Conservation (phyloP, 768 basidiomycete genomes). For the Porphyrellus cyaneotinctus region DNA sequence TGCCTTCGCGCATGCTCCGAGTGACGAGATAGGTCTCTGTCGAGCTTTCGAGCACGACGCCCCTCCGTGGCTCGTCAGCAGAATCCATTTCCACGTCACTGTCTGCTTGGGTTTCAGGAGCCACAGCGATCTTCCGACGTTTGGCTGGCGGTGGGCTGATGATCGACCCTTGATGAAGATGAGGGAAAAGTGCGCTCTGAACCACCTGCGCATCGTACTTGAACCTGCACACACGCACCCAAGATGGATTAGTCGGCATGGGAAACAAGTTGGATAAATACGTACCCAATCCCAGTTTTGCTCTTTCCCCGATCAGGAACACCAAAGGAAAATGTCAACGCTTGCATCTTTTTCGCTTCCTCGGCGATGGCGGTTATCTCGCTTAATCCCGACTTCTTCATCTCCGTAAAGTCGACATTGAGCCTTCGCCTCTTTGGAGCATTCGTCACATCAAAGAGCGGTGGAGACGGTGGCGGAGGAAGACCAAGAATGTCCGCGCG, state of each 20-base stretch:
- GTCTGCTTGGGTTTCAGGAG: conserved; percentile 4
- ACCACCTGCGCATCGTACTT: conserved; percentile 49
- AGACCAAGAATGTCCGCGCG: conserved; percentile 43
- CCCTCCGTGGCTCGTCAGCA: conserved; percentile 7
- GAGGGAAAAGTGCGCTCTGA: conserved; percentile 43
- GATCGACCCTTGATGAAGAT: conserved; percentile 15
- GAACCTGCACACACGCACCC: conserved; percentile 34
- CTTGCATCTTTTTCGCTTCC: conserved; percentile 40
- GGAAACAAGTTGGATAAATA: background rate
- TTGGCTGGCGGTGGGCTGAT: conserved; percentile 19
- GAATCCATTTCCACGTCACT: conserved; percentile 10
- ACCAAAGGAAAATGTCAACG: conserved; percentile 49
- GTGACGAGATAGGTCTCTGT: conserved; percentile 23
- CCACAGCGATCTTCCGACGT: conserved; percentile 25
- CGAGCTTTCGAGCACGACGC: conserved; percentile 25
- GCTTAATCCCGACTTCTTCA: conserved; percentile 18
- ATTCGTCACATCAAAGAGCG: conserved; percentile 34
- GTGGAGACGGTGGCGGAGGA: conserved; percentile 23
- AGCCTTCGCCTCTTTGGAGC: conserved; percentile 29
- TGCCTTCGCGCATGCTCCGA: conserved; percentile 4
- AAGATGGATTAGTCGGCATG: background rate
- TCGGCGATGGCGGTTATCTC: conserved; percentile 27
- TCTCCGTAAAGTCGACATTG: conserved; percentile 23
- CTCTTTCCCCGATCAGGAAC: conserved; percentile 28
- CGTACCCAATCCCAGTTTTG: conserved; percentile 45